These are phyloP conservation scores for Apiotrichum akiyoshidainum DNA, from an alignment of 1,284 basidiomycete species.

Conservation along the genomic window DNA sequence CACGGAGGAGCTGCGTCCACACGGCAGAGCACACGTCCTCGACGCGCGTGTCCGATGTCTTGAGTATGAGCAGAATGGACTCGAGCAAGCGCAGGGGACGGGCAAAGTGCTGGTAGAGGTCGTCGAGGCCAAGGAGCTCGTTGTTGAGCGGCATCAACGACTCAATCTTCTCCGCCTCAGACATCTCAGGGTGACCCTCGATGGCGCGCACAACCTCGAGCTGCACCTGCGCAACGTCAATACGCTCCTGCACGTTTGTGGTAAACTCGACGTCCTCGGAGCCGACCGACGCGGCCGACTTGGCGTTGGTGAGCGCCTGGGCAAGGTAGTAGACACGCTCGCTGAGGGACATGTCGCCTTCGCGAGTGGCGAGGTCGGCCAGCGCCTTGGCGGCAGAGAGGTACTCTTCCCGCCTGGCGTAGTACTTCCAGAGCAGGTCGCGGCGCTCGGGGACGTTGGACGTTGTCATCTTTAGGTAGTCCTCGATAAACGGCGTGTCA, in stretches of 20 bases:
- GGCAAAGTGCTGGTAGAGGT: slow-evolving; percentile 81
- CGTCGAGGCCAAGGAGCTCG: slow-evolving; percentile 54
- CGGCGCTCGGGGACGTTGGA: slow-evolving; percentile 60
- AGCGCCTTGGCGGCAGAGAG: slow-evolving; percentile 83
- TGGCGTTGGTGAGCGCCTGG: slow-evolving; percentile 90
- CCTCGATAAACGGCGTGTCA: slow-evolving; percentile 61
- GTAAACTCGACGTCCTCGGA: slow-evolving; percentile 86
- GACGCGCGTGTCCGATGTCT: slow-evolving; percentile 89
- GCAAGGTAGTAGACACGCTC: slow-evolving; percentile 82
- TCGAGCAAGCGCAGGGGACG: slow-evolving; percentile 79
- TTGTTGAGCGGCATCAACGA: slow-evolving; percentile 60
- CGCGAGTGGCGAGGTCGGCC: slow-evolving; percentile 78
- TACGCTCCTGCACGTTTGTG: slow-evolving; percentile 87
- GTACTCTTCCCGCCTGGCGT: slow-evolving; percentile 83
- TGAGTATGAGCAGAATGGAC: slow-evolving; percentile 84
- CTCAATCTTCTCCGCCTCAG: slow-evolving; percentile 56
- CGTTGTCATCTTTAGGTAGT: slow-evolving; percentile 61
- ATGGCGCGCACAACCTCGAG: slow-evolving; percentile 64
- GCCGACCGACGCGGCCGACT: slow-evolving; percentile 73
- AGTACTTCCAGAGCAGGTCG: slow-evolving; percentile 94
- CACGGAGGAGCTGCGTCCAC: slow-evolving; percentile 82
- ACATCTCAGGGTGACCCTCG: slow-evolving; percentile 48
- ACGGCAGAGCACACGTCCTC: slow-evolving; percentile 74
- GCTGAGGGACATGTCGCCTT: slow-evolving; percentile 64
- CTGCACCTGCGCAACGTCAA: slow-evolving; percentile 96